Evolutionary conservation across 805 yeast genomes (phyloP).

Genomic region (Kuraishia molischiana): DNA sequence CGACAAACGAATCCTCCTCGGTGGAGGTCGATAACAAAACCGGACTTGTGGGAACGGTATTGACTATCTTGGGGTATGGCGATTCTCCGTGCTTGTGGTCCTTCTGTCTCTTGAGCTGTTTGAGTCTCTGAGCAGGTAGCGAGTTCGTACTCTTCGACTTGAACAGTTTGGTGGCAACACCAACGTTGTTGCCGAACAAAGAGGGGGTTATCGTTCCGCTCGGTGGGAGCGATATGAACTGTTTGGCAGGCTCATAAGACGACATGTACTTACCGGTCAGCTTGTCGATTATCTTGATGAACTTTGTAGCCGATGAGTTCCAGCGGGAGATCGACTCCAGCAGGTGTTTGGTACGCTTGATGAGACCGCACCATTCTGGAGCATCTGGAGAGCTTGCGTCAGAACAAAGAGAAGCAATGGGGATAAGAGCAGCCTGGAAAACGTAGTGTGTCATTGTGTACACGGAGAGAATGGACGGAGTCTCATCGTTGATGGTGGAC

Average conservation of each 20-base stretch:
- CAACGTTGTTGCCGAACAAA: not conserved
- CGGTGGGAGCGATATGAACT: not conserved
- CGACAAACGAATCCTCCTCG: not conserved
- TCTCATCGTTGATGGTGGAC: not conserved
- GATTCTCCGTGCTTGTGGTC: not conserved
- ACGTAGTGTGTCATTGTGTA: slow-evolving; percentile 58
- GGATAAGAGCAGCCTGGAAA: slow-evolving; percentile 53
- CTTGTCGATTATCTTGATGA: slow-evolving; percentile 34
- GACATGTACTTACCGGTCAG: slow-evolving; percentile 12
- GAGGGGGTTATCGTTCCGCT: not conserved
- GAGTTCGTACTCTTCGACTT: not conserved
- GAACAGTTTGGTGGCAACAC: not conserved
- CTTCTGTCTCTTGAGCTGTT: not conserved
- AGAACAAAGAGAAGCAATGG: slow-evolving; percentile 42
- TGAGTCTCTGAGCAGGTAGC: not conserved
- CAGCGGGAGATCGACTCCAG: slow-evolving; percentile 26
- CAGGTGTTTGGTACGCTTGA: slow-evolving; percentile 29
- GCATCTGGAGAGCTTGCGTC: slow-evolving; percentile 37
- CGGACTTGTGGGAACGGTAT: not conserved
- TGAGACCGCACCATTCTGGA: slow-evolving; percentile 31
- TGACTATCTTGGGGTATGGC: not conserved
- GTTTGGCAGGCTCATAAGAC: not conserved
- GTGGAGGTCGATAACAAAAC: not conserved
- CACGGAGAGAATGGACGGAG: slow-evolving; percentile 35
- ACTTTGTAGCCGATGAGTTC: slow-evolving; percentile 35